phyloP scores from a whole-genome alignment of 805 yeast genomes.

The Candida insectalens region DNA sequence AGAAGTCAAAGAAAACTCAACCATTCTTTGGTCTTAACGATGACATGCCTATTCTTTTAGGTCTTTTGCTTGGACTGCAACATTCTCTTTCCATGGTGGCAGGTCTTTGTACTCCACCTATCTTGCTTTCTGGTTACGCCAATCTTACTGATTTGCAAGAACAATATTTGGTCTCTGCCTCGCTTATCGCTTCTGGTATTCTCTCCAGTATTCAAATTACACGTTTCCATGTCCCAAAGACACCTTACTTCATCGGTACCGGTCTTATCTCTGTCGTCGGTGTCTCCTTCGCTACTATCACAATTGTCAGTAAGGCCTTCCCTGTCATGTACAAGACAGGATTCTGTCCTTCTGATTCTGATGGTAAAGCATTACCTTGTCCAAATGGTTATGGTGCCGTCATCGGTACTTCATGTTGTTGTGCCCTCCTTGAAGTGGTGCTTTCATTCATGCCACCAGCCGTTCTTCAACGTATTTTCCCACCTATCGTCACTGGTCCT shows the following conservation, averaged over 20 bases:
- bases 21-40: conserved; percentile 79
- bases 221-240: conserved; percentile 63
- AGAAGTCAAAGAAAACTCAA: conserved; percentile 39
- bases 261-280: conserved; percentile 88
- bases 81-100: conserved; percentile 89
- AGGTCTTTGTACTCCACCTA: conserved; percentile 79
- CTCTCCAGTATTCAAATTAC: conserved; percentile 71
- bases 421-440: conserved; percentile 65
- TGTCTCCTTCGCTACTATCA: conserved; percentile 80
- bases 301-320: conserved; percentile 65
- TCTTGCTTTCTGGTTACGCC: conserved; percentile 58
- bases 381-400: conserved; percentile 89
- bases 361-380: conserved; percentile 66
- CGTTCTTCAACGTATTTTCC: conserved; percentile 63
- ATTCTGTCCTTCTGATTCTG: conserved; percentile 49
- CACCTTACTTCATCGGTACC: conserved; percentile 76
- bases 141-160: conserved; percentile 38
- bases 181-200: conserved; percentile 62
- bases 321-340: conserved; percentile 76
- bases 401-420: conserved; percentile 68
- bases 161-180: conserved; percentile 63
- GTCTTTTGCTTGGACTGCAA: conserved; percentile 73
- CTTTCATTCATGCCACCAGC: conserved; percentile 74
- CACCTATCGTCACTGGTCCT: conserved; percentile 89
- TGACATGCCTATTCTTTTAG: conserved; percentile 74